Base-by-base conservation (phyloP, 805 yeast genomes). In the Candida cerambycidarum region DNA sequence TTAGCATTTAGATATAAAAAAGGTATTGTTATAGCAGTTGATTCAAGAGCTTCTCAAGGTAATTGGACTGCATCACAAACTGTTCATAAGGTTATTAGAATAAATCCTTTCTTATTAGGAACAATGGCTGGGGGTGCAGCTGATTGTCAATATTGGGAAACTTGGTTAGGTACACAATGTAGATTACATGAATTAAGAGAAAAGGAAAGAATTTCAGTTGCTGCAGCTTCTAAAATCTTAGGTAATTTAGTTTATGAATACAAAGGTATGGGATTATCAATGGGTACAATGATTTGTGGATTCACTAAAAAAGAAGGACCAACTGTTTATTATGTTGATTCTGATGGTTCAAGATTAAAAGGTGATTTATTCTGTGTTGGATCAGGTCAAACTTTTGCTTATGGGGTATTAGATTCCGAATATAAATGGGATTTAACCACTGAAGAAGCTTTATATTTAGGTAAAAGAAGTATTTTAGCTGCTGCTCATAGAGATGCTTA, bases 61-160 rank as follows among this genome's bases (percentile, higher is more conserved):
- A 83, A 85, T 57, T 92, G 97, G 97, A 85, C 93, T 56, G 98
- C 97, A 15, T 89, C 97, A 12, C 97, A 90, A 64, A 89, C 97
- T 2, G 99, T 93, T 50, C 92, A 92, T 68, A 93, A 93, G 67
- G 99, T 93, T 43, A 89, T 93, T 57, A 92, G 92, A 66, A 93
- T 93, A 69, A 93, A 93, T 66, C 97, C 97, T 41, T 85, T 87
- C 63, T 69, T 93, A 51, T 76, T 93, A 56, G 99, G 99, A 52
- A 93, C 99, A 15, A 83, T 93, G 97, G 99, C 99, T 25, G 99
- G 99, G 69, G 98, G 98, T 73, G 99, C 99, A 38, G 98, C 98
- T 24, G 99, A 93, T 69, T 93, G 99, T 75, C 99, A 93, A 66
- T 93, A 76, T 68, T 93, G 99, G 99, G 98, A 93, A 70, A 88